Conservation (phyloP, 2,329 filamentous ascomycete species). For the Blumeria hordei region DNA sequence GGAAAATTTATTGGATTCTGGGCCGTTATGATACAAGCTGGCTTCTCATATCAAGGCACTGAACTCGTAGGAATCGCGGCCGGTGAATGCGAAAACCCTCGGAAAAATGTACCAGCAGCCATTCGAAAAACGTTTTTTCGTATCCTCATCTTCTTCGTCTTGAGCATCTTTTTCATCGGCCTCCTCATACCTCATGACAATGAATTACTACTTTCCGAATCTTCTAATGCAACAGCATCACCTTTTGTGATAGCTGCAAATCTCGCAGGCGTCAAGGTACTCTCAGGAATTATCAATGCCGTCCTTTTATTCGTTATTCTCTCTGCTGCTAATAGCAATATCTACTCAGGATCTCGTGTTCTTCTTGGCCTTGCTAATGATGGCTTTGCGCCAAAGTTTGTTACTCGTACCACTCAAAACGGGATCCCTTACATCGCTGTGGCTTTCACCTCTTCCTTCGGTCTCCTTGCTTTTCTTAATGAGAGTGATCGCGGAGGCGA, state of each 20-base stretch:
- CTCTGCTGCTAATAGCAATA: slow-evolving; percentile 54
- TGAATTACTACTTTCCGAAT: slow-evolving; percentile 23
- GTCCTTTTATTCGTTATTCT: slow-evolving; percentile 36
- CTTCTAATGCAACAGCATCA: slow-evolving; percentile 32
- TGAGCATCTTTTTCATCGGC: slow-evolving; percentile 44
- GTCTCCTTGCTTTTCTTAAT: slow-evolving; percentile 43
- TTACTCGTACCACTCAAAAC: slow-evolving; percentile 31
- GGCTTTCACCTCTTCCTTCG: slow-evolving; percentile 28
- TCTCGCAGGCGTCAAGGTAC: slow-evolving; percentile 35
- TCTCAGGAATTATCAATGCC: slow-evolving; percentile 51
- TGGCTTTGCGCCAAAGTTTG: slow-evolving; percentile 33
- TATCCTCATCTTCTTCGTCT: slow-evolving; percentile 43
- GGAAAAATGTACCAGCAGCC: slow-evolving; percentile 45
- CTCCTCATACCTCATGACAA: slow-evolving; percentile 43
- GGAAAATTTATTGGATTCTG: slow-evolving; percentile 47
- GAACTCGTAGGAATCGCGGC: slow-evolving; percentile 61
- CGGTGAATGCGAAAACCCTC: slow-evolving; percentile 49
- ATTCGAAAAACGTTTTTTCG: slow-evolving; percentile 55
- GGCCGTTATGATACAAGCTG: slow-evolving; percentile 41
- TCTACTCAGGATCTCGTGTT: slow-evolving; percentile 48
- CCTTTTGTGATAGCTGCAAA: slow-evolving; percentile 37
- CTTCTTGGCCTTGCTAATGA: slow-evolving; percentile 41
- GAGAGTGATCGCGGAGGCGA: slow-evolving; percentile 29
- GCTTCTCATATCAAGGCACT: slow-evolving; percentile 48
- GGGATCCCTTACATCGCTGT: slow-evolving; percentile 42